Base-by-base conservation (phyloP, 2,329 filamentous ascomycete species). In the Beauveria varroae region DNA sequence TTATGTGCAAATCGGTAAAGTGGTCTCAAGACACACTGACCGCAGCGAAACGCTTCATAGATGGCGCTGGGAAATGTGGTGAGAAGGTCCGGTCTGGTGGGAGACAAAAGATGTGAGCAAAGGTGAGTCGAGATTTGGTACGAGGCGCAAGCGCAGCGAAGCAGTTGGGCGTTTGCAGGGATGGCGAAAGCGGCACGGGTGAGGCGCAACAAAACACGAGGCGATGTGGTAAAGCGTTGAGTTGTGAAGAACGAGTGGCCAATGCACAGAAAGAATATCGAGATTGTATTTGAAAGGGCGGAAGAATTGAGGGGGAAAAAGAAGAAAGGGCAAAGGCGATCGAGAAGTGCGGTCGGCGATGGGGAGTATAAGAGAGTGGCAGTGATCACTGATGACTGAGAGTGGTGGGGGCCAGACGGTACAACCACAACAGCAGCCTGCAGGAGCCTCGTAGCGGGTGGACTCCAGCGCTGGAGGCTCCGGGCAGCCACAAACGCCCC, bases 321-420 rank as follows among this genome's bases (percentile, higher is more conserved):
- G 49, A n/a, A 41, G 28, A 26, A 60, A 60, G 40, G 41, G 51
- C 43, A n/a, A n/a, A 49, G 43, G 18, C 26, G 26, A 53, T 52
- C 57, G 60, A 46, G 56, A 44, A 50, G 49, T 46, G 54, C 44
- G 60, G 40, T 57, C 47, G 54, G 60, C 60, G 60, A 62, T 44
- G 53, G 53, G 54, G 60, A 61, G 40, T 52, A 57, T 56, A 51
- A 57, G 18, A 61, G 51, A 61, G 30, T 9, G 44, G 47, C 26
- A 34, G 47, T n/a, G 26, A 37, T 26, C 40, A 53, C 40, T 57
- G 40, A 47, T 60, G 57, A 50, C 37, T 37, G 34, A 43, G 56
- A 41, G 52, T 52, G 53, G 60, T 62, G 60, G 60, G 60, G 60
- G 60, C 60, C 46, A 57, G 46, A 46, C 28, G 41, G 50, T 60